Conservation (phyloP, 371 early-diverging fungal genomes). For the Chytridium lagenaria region DNA sequence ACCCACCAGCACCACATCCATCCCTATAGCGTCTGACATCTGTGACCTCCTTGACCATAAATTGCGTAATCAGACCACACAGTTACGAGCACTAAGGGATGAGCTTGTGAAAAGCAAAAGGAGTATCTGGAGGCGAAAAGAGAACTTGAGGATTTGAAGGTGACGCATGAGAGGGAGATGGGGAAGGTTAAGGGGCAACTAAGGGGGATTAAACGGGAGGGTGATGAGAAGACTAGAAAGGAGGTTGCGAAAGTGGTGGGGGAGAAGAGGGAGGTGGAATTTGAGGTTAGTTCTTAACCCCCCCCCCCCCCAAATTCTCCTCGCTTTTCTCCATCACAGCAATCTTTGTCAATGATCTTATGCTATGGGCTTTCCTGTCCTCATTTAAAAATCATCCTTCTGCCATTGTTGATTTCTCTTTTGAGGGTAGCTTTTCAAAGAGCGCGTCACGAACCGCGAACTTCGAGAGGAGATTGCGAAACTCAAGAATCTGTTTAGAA, state of each 20-base stretch:
- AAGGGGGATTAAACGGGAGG: not conserved
- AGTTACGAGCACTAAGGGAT: not conserved
- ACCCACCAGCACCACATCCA: no score
- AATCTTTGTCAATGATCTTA: no score
- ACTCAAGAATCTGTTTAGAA: not conserved
- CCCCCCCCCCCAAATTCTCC: no score
- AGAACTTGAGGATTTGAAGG: conserved; percentile 3
- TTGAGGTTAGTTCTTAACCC: conserved; percentile 16
- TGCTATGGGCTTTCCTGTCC: no score
- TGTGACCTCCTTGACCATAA: conserved; percentile 5
- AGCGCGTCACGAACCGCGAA: not conserved
- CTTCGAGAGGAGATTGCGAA: not conserved
- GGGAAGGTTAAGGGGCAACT: not conserved
- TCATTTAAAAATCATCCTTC: not conserved
- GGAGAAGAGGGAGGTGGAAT: not conserved
- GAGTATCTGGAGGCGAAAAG: not conserved
- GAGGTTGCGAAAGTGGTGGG: not conserved
- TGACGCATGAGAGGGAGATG: not conserved
- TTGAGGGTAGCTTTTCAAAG: conserved; percentile 14
- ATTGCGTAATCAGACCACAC: not conserved
- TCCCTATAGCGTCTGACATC: not conserved
- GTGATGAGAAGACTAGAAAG: not conserved
- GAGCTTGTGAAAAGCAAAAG: not conserved
- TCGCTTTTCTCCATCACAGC: no score
- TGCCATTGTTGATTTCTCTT: no score